Base-by-base conservation (phyloP, 1,139 yeast species). In the Scheffersomyces quercinus region DNA sequence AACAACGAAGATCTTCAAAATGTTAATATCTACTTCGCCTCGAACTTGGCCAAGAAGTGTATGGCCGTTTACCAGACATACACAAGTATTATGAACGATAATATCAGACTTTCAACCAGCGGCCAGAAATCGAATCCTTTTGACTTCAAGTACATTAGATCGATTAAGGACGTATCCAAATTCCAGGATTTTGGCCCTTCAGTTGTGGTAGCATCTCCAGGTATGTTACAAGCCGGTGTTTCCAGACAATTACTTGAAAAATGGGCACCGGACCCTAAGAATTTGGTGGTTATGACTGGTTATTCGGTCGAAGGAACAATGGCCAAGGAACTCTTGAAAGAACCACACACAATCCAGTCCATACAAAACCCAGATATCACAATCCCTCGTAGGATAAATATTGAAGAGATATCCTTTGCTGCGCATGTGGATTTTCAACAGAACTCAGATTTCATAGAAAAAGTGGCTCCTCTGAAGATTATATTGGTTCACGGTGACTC, bases 391-490 rank as follows among this genome's bases (percentile, higher is more conserved):
- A 77, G 98, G 50, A 70, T 95, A 47, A 81, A 81, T 35, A 84
- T 93, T n/a, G 98, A 93, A 53, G 99, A 93, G 63, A 85, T 93
- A 9, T 91, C 98, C 2, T 93, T 93, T 74, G 99, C 99, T 4
- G 99, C 99, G 0, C 99, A 93, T 67, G 99, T 95, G 14, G 99
- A 95, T 62, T 93, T 86, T 65, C 91, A 88, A 56, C 97, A 93
- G 60, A 93, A 93, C 56, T 76, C 96, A 1, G 89, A 87, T 47
- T 93, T 93, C 57, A 93, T 93, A 44, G 97, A 91, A 55, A 73
- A 83, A 48, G 89, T 93, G 5, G 85, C 86, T 47, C 96, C 99
- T 0, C 79, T 80, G 50, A 83, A 86, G 46, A 85, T 86, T 43
- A 89, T 93, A 47, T 75, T 93, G 46, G 99, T 93, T 1, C 99